Evolutionary conservation across 768 basidiomycete species (phyloP), one percentile per base, ranked within the genome.

Genomic region (Erythrobasidium yunnanense): DNA sequence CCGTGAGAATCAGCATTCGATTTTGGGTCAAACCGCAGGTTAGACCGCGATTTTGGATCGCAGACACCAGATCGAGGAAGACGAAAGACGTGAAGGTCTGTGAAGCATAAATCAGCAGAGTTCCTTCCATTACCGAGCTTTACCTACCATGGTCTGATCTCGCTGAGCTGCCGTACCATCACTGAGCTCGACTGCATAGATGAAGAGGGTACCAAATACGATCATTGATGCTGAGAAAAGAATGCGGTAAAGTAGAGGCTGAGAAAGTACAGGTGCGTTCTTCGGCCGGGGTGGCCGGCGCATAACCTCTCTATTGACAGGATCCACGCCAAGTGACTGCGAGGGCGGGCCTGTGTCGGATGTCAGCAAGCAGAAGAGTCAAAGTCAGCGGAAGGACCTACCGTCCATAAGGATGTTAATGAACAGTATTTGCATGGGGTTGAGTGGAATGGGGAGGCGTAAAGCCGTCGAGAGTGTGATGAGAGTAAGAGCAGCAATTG

Each of bases 381-480:
- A 20, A 2, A 15, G n/a, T 30, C 15, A 6, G 6, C 7, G 55
- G 3, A 22, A 30, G 49, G 38, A 2, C 81, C 33, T 65, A 86
- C 90, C 91, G 70, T 97, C 93, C 92, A 97, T 97, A 52, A 97
- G 82, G 74, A 96, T 95, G 77, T 97, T 96, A 73, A 96, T 96
- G 75, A 95, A 97, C n/a, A 97, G 78, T 72, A 97, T 97, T 76
- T 97, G 91, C 91, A 96, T 96, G 2, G 92, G 86, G 73, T 97
- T 97, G 69, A 97, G 81, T 2, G 92, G 92, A 73, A 93, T 96
- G 72, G 84, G 85, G 33, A 95, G 80, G 15, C 87, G 84, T 71
- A 97, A 83, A 75, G 91, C 81, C 22, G 92, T 97, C 75, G 88
- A 90, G 63, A 96, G 79, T 1, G 92, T 92, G 77, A 97, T 96